These are phyloP conservation scores for Mucor piriformis DNA, from an alignment of 371 early-diverging fungal species.

Conservation along the genomic window DNA sequence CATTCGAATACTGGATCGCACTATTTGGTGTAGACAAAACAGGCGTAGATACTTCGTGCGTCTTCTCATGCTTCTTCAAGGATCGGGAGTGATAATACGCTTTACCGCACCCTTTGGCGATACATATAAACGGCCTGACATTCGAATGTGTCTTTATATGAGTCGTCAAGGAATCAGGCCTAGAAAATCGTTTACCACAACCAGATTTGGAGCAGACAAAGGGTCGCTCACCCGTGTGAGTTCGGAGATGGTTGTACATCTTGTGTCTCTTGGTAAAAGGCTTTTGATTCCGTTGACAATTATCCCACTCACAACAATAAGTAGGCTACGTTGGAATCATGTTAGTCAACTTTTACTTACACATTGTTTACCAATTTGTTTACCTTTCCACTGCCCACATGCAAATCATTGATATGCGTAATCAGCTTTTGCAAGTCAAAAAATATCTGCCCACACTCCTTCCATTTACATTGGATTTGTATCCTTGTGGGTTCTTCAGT, in stretches of 20 bases:
- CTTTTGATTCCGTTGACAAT: conserved; percentile 72
- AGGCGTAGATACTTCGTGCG: conserved; percentile 44
- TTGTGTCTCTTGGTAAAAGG: conserved; percentile 91
- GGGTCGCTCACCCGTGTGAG: conserved; percentile 85
- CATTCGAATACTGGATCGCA: conserved; percentile 10
- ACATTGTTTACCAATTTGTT: neutral
- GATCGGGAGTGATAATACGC: conserved; percentile 84
- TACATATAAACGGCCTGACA: conserved; percentile 72
- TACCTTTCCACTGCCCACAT: conserved; percentile 72
- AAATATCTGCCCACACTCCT: conserved; percentile 54
- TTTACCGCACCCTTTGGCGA: conserved; percentile 64
- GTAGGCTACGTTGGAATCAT: conserved; percentile 42
- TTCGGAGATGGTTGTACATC: conserved; percentile 87
- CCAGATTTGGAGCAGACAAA: conserved; percentile 55
- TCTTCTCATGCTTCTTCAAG: conserved; percentile 75
- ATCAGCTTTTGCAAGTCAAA: conserved; percentile 54
- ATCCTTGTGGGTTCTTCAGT: conserved; percentile 2
- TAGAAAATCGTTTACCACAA: conserved; percentile 83
- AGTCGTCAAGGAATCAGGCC: conserved; percentile 88
- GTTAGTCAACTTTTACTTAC: neutral
- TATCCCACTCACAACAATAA: conserved; percentile 84
- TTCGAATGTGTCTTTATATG: conserved; percentile 89
- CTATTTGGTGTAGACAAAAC: conserved; percentile 20
- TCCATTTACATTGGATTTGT: conserved; percentile 61
- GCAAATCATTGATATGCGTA: conserved; percentile 60